Percentiles rank a stretch among this genome's conserved stretches.
Evolutionary conservation across 169 alveolate genomes (phyloP).

Genomic region (Plasmodium yoelii): DNA sequence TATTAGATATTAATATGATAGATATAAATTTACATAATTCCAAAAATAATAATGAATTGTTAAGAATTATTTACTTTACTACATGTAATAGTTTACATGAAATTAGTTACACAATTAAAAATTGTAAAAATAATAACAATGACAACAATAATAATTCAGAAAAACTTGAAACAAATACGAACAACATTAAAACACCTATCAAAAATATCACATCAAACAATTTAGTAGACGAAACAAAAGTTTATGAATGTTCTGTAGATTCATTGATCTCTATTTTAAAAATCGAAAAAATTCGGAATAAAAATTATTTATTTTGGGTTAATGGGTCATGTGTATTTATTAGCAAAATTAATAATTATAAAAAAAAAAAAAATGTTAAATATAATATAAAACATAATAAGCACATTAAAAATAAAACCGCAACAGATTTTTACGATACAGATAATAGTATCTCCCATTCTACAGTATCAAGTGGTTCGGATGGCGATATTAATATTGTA

Average conservation of each 20-base stretch:
- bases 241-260: conserved; percentile 61
- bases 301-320: conserved; percentile 71
- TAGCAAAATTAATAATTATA: conserved; percentile 62
- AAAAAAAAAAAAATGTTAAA: conserved; percentile 2
- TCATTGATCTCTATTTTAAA: conserved; percentile 60
- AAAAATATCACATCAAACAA: background rate
- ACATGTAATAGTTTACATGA: conserved; percentile 69
- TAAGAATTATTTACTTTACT: conserved; percentile 68
- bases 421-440: background rate
- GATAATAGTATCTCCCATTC: conserved; percentile 15
- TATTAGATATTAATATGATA: conserved; percentile 59
- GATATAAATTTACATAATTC: conserved; percentile 4
- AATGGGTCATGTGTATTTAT: conserved; percentile 71
- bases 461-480: conserved; percentile 15
- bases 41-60: conserved; percentile 5
- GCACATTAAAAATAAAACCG: conserved; percentile 13
- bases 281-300: conserved; percentile 66
- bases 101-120: conserved; percentile 54
- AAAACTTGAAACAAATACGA: conserved; percentile 5
- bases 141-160: conserved; percentile 7
- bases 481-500: conserved; percentile 16
- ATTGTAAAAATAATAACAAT: conserved; percentile 13
- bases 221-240: conserved; percentile 49
- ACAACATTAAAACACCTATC: background rate
- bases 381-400: background rate